A percentile compares a stretch with the other conserved stretches of the same genome.
Conservation (phyloP, 495 filamentous ascomycete genomes). For the Podospora australis region DNA sequence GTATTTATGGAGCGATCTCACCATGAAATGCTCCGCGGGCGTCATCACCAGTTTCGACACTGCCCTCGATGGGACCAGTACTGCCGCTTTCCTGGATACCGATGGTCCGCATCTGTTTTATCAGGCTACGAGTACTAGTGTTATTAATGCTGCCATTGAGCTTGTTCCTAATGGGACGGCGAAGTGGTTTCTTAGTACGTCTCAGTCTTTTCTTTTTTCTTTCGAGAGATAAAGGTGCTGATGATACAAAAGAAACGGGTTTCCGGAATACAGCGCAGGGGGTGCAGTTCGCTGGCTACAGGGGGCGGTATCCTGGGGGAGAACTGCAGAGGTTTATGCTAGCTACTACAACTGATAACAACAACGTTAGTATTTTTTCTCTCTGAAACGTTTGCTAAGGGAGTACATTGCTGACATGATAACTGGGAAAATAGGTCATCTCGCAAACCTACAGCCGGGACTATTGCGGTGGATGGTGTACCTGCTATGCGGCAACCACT, state of each 20-base stretch:
- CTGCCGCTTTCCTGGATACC: neutral
- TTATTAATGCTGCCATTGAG: neutral
- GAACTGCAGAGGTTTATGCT: neutral
- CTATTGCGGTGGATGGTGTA: neutral
- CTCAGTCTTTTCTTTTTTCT: neutral
- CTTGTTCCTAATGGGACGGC: neutral
- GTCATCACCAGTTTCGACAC: neutral
- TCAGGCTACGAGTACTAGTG: neutral
- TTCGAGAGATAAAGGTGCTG: neutral
- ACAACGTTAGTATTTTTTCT: neutral
- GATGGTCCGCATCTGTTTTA: neutral
- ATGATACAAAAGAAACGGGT: neutral
- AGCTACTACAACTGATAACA: neutral
- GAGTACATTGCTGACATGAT: neutral
- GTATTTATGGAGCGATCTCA: neutral
- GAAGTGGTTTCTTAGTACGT: neutral
- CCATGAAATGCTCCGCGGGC: neutral
- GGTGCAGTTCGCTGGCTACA: neutral
- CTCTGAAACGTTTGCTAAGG: neutral
- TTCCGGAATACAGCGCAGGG: neutral
- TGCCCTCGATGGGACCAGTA: neutral
- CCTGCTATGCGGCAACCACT: neutral
- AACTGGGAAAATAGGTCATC: neutral
- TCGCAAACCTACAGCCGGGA: neutral
- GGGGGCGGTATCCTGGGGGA: neutral